Evolutionary conservation across 441 rosid species (phyloP), one percentile per base, ranked within the genome.

Genomic region (Pelargonium fulgidum): DNA sequence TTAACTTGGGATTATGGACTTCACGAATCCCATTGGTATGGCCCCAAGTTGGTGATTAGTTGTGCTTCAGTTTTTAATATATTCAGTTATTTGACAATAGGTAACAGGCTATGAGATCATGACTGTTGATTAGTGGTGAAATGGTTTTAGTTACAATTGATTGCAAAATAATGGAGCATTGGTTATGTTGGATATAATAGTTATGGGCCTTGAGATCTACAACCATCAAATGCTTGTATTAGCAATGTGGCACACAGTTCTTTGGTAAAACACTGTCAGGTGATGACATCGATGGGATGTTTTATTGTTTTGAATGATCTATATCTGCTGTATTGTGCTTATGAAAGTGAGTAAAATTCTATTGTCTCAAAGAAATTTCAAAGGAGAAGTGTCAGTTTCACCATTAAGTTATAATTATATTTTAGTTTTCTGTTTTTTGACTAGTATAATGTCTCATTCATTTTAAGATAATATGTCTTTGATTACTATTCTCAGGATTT

Each of bases 401-500:
- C 36, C 2, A 36, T 24, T 20, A 3, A 59, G 36, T 29, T 22
- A 4, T 54, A 14, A 14, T 54, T 17, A 58, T 19, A 3, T 17
- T 54, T 14, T 54, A 19, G 24, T 17, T 19, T 13, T 1, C 12
- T 6, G 29, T 9, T 26, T 7, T 24, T 24, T 62, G 26, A 62
- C 10, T 12, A 12, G 42, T 13, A 62, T 26, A 29, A 11, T 62
- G 5, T 62, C 36, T 20, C 42, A 3, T 45, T 62, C 17, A 26
- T 14, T 58, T 19, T 8, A 33, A 17, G 14, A 54, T 68, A 7
- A 20, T 48, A 68, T 58, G 16, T 16, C 36, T 52, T 63, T 41
- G 11, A 17, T 63, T 24, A 14, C 45, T 73, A 64, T 75, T 50
- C 68, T 76, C 84, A 95, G 99, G 98, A 95, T 77, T 90, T 92